Evolutionary conservation across 176 grass and related monocot genomes (phyloP), one percentile per base, ranked within the genome.

Genomic region (Urochloa ruziziensis): DNA sequence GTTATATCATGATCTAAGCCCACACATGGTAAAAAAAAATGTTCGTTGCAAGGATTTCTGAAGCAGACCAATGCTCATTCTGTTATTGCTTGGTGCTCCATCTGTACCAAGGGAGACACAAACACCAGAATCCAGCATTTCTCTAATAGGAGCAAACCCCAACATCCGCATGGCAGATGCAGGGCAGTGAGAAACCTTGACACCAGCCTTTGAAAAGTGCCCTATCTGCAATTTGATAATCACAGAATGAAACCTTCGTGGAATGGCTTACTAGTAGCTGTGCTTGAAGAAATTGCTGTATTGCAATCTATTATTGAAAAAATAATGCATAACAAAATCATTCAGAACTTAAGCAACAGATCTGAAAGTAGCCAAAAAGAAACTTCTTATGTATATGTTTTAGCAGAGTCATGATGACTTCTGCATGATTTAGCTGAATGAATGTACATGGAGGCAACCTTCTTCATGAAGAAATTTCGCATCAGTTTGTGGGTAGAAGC

Each of bases 111-210:
- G 90, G 78, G 95, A 98, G 48, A 98, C 90, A 82, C 95, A 98
- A 74, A 98, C 85, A 79, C 89, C 86, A 84, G 86, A 86, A 77
- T 98, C 89, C 74, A 95, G 84, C 89, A 94, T 93, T 91, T 98
- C 95, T 81, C 69, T 98, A 80, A 98, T 80, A 40, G 92, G 95
- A 87, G 95, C 90, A 73, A 98, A 98, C 35, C 95, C 95, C 74
- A 98, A 82, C 89, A 98, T 84, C 69, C 89, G 75, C 95, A 98
- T 98, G 34, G 95, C 92, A 42, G 95, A 86, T 59, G 95, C 95
- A 63, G 95, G 92, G 39, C 95, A 98, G 69, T 98, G 95, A 89
- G 95, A 98, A 81, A 98, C 92, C 84, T 98, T 98, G 21, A 98
- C 92, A 72, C 84, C 88, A 53, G 90, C 89, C 40, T 85, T 94